Evolutionary conservation across 2,329 filamentous ascomycete species (phyloP).

Genomic region (Coniella vitis): DNA sequence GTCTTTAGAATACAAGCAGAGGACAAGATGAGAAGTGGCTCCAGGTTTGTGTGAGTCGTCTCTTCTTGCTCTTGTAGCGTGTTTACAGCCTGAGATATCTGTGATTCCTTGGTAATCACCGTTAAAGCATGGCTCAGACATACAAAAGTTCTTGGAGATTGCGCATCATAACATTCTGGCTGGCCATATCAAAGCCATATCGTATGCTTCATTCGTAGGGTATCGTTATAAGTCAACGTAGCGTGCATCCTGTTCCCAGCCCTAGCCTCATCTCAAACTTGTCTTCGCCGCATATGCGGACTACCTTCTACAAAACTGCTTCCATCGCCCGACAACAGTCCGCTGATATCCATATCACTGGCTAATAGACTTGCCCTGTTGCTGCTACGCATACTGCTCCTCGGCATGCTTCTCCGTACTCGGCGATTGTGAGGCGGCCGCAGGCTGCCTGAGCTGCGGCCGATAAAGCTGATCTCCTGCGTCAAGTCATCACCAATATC

Average conservation of each 20-base stretch:
- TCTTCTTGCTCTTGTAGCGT: no score
- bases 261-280: background rate
- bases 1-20: no score
- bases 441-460: conserved; percentile 7
- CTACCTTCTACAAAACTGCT: conserved; percentile 52
- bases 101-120: no score
- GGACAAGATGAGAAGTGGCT: no score
- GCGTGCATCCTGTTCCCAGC: background rate
- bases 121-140: no score
- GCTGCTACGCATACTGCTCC: conserved; percentile 14
- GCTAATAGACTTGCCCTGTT: conserved; percentile 27
- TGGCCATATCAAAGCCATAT: no score
- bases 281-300: conserved; percentile 37
- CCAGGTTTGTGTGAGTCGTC: no score
- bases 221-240: conserved; percentile 3
- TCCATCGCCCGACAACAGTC: conserved; percentile 48
- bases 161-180: no score
- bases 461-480: conserved; percentile 25
- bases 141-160: no score
- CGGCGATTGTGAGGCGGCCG: conserved; percentile 9
- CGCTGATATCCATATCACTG: conserved; percentile 47
- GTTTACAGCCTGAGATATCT: no score
- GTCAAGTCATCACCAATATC: conserved; percentile 41
- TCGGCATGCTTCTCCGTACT: conserved; percentile 14
- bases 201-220: background rate